These are phyloP conservation scores for Sanghuangporus sanghuang DNA, from an alignment of 1,284 basidiomycete species.

Conservation along the genomic window DNA sequence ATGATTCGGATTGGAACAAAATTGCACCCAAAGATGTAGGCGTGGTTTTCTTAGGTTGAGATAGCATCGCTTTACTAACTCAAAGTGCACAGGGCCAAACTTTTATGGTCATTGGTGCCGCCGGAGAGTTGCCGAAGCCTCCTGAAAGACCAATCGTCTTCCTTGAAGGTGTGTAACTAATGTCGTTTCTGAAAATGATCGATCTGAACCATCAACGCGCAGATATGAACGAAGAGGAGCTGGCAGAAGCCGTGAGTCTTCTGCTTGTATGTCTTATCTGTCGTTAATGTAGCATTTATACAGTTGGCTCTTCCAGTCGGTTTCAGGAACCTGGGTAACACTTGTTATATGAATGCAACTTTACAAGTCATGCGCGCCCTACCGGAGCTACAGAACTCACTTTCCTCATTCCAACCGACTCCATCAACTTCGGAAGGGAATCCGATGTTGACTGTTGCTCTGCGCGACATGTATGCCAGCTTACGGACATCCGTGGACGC, in stretches of 20 bases:
- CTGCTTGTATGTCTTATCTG: background rate
- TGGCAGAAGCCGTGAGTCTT: conserved; percentile 69
- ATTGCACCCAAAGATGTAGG: conserved; percentile 72
- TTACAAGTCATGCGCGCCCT: conserved; percentile 89
- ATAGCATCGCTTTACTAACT: background rate
- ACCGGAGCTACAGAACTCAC: conserved; percentile 77
- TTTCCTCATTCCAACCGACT: conserved; percentile 45
- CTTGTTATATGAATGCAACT: conserved; percentile 95
- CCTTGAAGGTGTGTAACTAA: conserved; percentile 53
- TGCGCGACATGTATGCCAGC: conserved; percentile 69
- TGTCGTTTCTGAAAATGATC: conserved; percentile 3
- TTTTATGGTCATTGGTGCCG: conserved; percentile 89
- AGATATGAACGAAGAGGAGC: conserved; percentile 83
- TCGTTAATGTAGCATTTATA: conserved; percentile 4
- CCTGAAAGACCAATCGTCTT: conserved; percentile 80
- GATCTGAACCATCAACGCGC: conserved; percentile 18
- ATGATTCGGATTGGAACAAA: conserved; percentile 82
- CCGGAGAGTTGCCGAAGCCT: conserved; percentile 86
- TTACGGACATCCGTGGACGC: conserved; percentile 77
- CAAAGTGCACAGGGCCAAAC: conserved; percentile 52
- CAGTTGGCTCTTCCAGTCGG: conserved; percentile 67
- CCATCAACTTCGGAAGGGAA: conserved; percentile 17
- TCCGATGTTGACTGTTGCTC: conserved; percentile 33
- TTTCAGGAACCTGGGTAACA: conserved; percentile 76
- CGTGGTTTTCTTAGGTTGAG: conserved; percentile 23